Percentiles rank a stretch among this genome's conserved stretches.
These are phyloP conservation scores for Colletotrichum euphorbiae DNA, from an alignment of 2,329 filamentous ascomycete species.

Conservation along the genomic window DNA sequence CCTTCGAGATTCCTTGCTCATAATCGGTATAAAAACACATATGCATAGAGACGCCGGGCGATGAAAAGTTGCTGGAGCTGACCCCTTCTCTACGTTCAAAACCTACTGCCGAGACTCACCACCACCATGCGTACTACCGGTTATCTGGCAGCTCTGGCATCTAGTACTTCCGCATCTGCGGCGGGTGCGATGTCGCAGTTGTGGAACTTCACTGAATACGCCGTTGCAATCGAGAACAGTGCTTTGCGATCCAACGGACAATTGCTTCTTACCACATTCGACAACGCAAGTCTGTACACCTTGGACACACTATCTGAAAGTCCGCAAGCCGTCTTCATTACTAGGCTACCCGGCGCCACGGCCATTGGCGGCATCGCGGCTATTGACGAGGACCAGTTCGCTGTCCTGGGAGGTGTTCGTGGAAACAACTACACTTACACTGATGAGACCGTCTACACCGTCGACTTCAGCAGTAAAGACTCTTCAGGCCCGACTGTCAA, in stretches of 20 bases:
- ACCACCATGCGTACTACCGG: background rate
- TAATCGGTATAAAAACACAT: too few relatives aligned
- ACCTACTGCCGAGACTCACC: too few relatives aligned
- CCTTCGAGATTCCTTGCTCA: too few relatives aligned
- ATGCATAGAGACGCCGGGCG: too few relatives aligned
- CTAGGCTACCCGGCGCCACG: background rate
- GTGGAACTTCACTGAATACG: conserved; percentile 5
- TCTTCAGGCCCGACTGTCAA: background rate
- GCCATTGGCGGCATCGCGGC: background rate
- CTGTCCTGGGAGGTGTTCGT: background rate
- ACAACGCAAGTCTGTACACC: background rate
- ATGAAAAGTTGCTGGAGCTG: too few relatives aligned
- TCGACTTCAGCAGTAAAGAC: background rate
- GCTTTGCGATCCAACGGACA: conserved; percentile 3
- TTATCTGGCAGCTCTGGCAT: background rate
- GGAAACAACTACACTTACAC: conserved; percentile 6
- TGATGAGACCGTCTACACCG: background rate
- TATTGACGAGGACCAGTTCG: background rate
- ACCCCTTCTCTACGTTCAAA: too few relatives aligned
- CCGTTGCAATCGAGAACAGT: background rate
- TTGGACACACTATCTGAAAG: background rate
- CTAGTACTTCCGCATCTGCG: background rate
- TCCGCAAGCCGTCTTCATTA: background rate
- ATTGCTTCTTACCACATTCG: background rate
- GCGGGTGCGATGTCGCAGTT: background rate